These are phyloP conservation scores for Parathielavia appendiculata DNA, from an alignment of 495 filamentous ascomycete genomes.

Conservation along the genomic window DNA sequence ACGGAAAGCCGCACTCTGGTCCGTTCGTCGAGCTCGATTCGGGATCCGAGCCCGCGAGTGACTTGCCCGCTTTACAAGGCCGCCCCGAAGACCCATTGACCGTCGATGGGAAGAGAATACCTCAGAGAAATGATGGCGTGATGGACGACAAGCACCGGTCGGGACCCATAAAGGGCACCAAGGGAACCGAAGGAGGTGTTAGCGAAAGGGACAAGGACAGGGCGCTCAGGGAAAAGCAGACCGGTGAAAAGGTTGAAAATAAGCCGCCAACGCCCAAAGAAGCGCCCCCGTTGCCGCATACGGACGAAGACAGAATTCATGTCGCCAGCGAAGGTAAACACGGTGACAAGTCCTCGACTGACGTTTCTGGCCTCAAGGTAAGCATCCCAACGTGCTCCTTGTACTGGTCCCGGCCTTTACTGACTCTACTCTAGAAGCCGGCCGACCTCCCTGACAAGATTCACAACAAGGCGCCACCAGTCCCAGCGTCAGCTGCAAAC, in stretches of 20 bases:
- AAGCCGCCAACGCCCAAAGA: constrained; percentile 78
- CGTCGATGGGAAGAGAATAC: constrained; percentile 64
- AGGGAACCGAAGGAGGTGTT: constrained; percentile 81
- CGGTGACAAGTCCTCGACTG: constrained; percentile 34
- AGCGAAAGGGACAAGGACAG: constrained; percentile 74
- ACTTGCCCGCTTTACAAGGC: constrained; percentile 44
- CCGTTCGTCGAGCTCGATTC: constrained; percentile 70
- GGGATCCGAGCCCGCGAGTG: constrained; percentile 36
- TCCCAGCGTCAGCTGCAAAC: constrained; percentile 56
- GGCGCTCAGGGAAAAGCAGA: constrained; percentile 54
- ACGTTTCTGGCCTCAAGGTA: constrained; percentile 66
- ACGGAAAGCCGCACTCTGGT: constrained; percentile 90
- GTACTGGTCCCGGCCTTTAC: neutral
- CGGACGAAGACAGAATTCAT: constrained; percentile 59
- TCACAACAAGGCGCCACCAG: constrained; percentile 69
- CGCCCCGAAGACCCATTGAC: constrained; percentile 43
- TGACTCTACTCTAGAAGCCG: constrained; percentile 60
- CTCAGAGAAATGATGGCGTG: constrained; percentile 75
- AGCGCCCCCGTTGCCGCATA: constrained; percentile 72
- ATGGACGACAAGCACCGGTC: constrained; percentile 78
- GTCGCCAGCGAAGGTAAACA: constrained; percentile 39
- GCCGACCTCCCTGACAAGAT: constrained; percentile 72
- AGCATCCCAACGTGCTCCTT: neutral
- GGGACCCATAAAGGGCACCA: constrained; percentile 75
- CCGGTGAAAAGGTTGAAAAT: constrained; percentile 61